phyloP scores from a whole-genome alignment of 495 filamentous ascomycete genomes.

The Aspergillus egyptiacus region DNA sequence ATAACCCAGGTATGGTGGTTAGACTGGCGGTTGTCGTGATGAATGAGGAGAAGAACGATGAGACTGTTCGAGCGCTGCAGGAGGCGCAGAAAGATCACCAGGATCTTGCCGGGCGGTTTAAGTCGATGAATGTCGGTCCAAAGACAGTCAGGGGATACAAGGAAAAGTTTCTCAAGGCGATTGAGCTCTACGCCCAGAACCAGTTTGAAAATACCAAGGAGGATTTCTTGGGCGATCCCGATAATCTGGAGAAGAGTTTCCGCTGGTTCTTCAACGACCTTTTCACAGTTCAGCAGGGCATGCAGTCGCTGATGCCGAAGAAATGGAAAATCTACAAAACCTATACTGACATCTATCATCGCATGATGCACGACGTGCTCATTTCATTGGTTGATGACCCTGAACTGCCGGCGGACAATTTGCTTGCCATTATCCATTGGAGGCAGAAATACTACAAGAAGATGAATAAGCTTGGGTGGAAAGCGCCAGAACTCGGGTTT shows the following conservation, averaged over 20 bases:
- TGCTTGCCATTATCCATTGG: conserved; percentile 90
- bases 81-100: conserved; percentile 93
- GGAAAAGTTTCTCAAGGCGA: conserved; percentile 81
- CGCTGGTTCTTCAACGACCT: conserved; percentile 98
- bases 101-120: conserved; percentile 86
- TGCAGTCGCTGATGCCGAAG: conserved; percentile 84
- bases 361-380: conserved; percentile 90
- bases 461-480: conserved; percentile 83
- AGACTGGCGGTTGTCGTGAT: conserved; percentile 85
- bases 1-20: conserved; percentile 83
- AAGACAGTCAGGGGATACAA: conserved; percentile 95
- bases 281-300: conserved; percentile 82
- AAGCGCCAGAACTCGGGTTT: conserved; percentile 63
- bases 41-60: conserved; percentile 94
- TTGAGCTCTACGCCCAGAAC: conserved; percentile 62
- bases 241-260: conserved; percentile 75
- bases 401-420: conserved; percentile 66
- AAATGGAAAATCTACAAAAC: conserved; percentile 96
- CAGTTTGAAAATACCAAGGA: conserved; percentile 71
- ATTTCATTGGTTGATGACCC: conserved; percentile 74
- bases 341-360: conserved; percentile 84
- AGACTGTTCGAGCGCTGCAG: conserved; percentile 80
- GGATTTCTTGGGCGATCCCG: conserved; percentile 74
- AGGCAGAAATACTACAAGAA: conserved; percentile 91
- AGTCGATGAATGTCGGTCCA: conserved; percentile 85